Evolutionary conservation across 2,329 filamentous ascomycete genomes (phyloP), one percentile per base, ranked within the genome.

Genomic region (Dothideomycetes sp.): DNA sequence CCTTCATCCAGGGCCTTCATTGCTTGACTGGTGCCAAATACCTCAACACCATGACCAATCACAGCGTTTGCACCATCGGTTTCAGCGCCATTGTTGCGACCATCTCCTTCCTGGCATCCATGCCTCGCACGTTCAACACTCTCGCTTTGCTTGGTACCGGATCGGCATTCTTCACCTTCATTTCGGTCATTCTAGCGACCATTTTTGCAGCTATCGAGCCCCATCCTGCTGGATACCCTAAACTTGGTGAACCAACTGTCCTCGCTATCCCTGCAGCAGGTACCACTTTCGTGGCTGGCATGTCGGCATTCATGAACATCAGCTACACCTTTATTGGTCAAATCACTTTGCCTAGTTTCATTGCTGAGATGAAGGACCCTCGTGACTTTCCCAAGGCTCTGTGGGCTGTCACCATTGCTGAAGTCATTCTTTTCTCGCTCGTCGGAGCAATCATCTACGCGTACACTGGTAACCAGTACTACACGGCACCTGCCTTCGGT

Each of bases 321-420:
- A 85, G 80, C 63, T 95, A 94, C 60, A 94, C 88, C 0, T 94
- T 95, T 57, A 94, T 95, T 51, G 88, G 88, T 0, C 88, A 95
- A 59, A 94, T 94, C 53, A 94, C 88, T 0, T 71, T 95, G 11
- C 88, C 88, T 1, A 89, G 83, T 51, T 95, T 95, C 66, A 95
- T 95, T 49, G 87, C 88, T 3, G 88, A 95, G 62, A 95, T 95
- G 88, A 83, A 73, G 56, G 68, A 78, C 33, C 76, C 72, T 1
- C 78, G 74, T 43, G 88, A 95, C 51, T 95, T 95, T 57, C 86
- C 86, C 52, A 95, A 95, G 64, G 85, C 88, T 2, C 74, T 95
- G 1, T 94, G 86, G 77, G 82, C 81, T 2, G 87, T 93, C 46
- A 94, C 88, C 9, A 83, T 94, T 49, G 82, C 82, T 41, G 87